Base-by-base conservation (phyloP, 805 yeast genomes). In the Metschnikowia vanudenii region DNA sequence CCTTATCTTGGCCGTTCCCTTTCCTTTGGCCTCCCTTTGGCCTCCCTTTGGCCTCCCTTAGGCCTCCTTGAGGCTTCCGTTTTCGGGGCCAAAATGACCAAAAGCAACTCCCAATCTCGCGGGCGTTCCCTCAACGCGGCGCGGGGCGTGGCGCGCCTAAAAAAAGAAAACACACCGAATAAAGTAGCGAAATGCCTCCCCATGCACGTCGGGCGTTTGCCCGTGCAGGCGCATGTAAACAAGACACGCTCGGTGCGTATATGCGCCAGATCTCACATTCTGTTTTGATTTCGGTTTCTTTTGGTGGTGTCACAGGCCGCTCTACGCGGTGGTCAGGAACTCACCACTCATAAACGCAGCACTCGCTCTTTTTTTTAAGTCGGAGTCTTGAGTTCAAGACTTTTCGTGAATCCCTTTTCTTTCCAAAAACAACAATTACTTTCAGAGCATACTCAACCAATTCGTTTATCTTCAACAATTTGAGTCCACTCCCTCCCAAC, bases 231-330 rank as follows among this genome's bases (percentile, higher is more conserved):
- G 37, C 39, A 33, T 24, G 43, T 39, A 45, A 54, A 50, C 56
- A 53, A 38, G 53, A 52, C 57, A 47, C 57, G 57, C 52, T 52
- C 29, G 42, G 38, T 20, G 41, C 46, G 37, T 30, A 29, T 31
- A 29, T 31, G 42, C 42, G 39, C 43, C 39, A 14, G 43, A 39
- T 39, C 48, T 26, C 37, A 28, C 43, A 29, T 36, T 32, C 30
- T 51, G 54, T 51, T 53, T 51, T 51, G 49, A 16, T 53, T 53
- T 51, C 45, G 49, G 39, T 24, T 43, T 22, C 45, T 52, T 49
- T 18, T 51, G 53, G 47, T 30, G 41, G 24, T 24, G 34, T 35
- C 36, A 33, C 17, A 12, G 29, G 18, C 45, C 34, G 12, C 39
- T 8, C 39, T 22, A 45, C 45, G 49, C 49, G 42, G 35, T 40